Evolutionary conservation across 148 eudicot genomes (phyloP).

Genomic region (Vaccinium vitisidaea): DNA sequence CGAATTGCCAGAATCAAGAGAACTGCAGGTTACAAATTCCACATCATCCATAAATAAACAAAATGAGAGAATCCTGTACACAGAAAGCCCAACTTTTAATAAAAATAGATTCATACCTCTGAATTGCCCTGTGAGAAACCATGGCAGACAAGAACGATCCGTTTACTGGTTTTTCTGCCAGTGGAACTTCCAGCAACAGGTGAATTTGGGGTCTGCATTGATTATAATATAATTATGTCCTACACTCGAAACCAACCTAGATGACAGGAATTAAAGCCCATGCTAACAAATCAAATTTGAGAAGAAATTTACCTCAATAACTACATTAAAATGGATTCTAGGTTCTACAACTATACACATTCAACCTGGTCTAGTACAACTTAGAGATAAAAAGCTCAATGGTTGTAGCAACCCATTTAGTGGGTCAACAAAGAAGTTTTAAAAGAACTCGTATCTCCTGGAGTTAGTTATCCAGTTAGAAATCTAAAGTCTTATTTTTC

Average conservation of each 20-base stretch:
- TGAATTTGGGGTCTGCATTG: slow-evolving; percentile 86
- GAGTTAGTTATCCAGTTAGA: background rate
- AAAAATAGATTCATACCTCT: slow-evolving; percentile 37
- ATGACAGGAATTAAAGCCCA: slow-evolving; percentile 9
- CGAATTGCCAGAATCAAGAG: slow-evolving; percentile 2
- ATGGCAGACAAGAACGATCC: slow-evolving; percentile 73
- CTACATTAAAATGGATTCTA: background rate
- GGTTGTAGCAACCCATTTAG: background rate
- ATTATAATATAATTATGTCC: slow-evolving; percentile 23
- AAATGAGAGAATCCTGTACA: background rate
- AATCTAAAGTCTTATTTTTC: background rate
- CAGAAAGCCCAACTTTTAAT: background rate
- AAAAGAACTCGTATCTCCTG: background rate
- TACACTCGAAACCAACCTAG: slow-evolving; percentile 13
- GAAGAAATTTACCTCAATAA: background rate
- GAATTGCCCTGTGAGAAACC: slow-evolving; percentile 47
- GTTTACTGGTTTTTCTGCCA: slow-evolving; percentile 64
- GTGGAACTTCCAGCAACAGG: slow-evolving; percentile 79
- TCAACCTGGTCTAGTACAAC: background rate
- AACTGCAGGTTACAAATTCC: background rate
- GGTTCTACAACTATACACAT: background rate
- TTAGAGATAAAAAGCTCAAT: background rate
- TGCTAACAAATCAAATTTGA: background rate
- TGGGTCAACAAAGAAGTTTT: background rate
- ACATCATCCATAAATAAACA: background rate